Conservation (phyloP, 2,329 filamentous ascomycete species). For the Taxawa tesnikishii region DNA sequence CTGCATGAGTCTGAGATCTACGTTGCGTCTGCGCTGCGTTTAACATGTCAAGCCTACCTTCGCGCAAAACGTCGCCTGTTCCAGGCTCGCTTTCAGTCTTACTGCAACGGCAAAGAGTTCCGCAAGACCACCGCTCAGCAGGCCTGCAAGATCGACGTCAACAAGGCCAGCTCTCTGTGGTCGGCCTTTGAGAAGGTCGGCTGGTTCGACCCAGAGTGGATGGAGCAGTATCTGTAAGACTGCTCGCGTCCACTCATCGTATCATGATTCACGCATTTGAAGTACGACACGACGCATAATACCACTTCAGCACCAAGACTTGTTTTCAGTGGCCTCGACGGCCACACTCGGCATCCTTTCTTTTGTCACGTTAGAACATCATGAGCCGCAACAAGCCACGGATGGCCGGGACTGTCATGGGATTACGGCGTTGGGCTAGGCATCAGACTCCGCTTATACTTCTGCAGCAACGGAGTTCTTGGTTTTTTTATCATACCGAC, state of each 20-base stretch:
- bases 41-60: conserved; percentile 80
- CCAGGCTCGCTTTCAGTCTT: conserved; percentile 55
- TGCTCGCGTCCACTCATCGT: not conserved
- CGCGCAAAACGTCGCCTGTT: conserved; percentile 92
- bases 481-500: no score
- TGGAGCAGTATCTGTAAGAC: conserved; percentile 8
- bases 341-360: no score
- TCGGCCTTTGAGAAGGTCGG: conserved; percentile 76
- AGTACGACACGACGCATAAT: no score
- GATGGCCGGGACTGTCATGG: no score
- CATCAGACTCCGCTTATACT: no score
- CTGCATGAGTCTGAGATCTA: conserved; percentile 68
- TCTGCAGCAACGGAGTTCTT: no score
- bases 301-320: no score
- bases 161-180: conserved; percentile 92
- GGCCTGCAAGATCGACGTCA: conserved; percentile 96
- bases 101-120: conserved; percentile 65
- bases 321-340: no score
- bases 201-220: conserved; percentile 50
- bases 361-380: no score
- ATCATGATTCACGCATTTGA: no score
- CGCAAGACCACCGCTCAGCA: conserved; percentile 92
- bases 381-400: no score
- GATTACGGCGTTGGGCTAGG: no score
- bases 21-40: conserved; percentile 65